A percentile compares a stretch with the other conserved stretches of the same genome.
phyloP scores from a whole-genome alignment of 768 basidiomycete species.

The Omphalotus guepiniiformis region DNA sequence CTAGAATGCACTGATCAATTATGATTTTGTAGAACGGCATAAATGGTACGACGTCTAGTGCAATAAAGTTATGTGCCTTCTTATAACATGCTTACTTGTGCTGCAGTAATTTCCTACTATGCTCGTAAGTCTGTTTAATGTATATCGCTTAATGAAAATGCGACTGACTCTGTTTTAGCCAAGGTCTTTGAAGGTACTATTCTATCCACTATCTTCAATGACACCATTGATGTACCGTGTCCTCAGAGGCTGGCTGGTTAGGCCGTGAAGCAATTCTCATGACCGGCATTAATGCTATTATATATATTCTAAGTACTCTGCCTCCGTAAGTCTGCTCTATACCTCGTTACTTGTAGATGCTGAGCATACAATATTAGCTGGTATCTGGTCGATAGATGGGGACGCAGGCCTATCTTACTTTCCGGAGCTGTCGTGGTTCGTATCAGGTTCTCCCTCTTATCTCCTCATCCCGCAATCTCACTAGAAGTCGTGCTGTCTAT shows the following conservation, averaged over 20 bases:
- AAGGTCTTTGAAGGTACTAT: constrained; percentile 83
- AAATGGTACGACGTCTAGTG: constrained; percentile 53
- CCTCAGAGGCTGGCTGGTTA: constrained; percentile 87
- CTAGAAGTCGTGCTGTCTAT: not conserved
- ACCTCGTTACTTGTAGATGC: not conserved
- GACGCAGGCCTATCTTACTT: constrained; percentile 81
- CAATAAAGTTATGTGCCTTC: constrained; percentile 4
- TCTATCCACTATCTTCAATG: not conserved
- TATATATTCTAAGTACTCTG: constrained; percentile 75
- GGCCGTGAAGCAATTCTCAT: constrained; percentile 91
- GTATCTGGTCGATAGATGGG: constrained; percentile 92
- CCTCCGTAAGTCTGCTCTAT: constrained; percentile 62
- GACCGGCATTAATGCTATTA: constrained; percentile 89
- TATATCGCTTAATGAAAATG: not conserved
- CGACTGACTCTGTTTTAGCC: constrained; percentile 35
- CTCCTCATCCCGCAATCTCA: not conserved
- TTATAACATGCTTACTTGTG: constrained; percentile 1
- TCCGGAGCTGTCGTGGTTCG: constrained; percentile 77
- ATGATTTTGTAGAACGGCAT: constrained; percentile 72
- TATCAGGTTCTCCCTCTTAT: constrained; percentile 5
- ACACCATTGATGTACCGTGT: constrained; percentile 9
- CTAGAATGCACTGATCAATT: not conserved
- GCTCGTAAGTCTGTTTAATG: constrained; percentile 59
- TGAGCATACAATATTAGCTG: constrained; percentile 48
- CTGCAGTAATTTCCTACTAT: constrained; percentile 86